Conservation (phyloP, 805 yeast species). For the Torulaspora maleeae region DNA sequence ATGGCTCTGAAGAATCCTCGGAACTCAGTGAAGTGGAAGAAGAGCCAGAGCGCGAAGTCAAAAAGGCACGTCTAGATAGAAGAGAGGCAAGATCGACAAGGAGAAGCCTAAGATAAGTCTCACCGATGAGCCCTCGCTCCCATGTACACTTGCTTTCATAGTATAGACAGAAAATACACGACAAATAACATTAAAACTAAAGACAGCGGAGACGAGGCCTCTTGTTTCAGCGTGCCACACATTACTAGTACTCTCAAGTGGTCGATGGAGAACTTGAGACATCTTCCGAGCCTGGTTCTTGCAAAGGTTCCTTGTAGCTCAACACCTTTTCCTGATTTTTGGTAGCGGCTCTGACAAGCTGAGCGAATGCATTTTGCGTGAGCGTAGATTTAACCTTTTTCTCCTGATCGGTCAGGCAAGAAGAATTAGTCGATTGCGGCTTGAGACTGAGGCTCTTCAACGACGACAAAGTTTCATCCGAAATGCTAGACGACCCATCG, state of each 20-base stretch:
- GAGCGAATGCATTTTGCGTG: constrained; percentile 57
- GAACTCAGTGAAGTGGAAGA: constrained; percentile 17
- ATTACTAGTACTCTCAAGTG: not conserved
- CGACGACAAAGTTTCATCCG: constrained; percentile 24
- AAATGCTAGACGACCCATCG: constrained; percentile 5
- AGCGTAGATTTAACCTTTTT: constrained; percentile 37
- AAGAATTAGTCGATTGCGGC: constrained; percentile 3
- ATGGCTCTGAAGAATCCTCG: constrained; percentile 8
- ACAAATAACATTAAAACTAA: not conserved
- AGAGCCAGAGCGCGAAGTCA: constrained; percentile 10
- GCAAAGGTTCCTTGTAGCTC: constrained; percentile 20
- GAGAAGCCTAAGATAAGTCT: constrained; percentile 9
- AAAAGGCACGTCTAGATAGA: constrained; percentile 14
- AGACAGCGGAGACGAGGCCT: not conserved
- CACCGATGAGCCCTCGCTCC: not conserved
- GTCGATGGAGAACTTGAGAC: not conserved
- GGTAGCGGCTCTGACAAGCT: constrained; percentile 64
- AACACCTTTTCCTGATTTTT: constrained; percentile 47
- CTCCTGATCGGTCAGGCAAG: constrained; percentile 9
- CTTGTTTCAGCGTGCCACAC: not conserved
- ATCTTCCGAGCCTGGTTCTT: not conserved
- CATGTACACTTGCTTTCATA: not conserved
- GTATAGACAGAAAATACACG: not conserved
- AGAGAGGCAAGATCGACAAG: constrained; percentile 11
- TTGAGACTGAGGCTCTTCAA: constrained; percentile 15